phyloP scores from a whole-genome alignment of 2,329 filamentous ascomycete genomes.

The Fusarium anguioides region DNA sequence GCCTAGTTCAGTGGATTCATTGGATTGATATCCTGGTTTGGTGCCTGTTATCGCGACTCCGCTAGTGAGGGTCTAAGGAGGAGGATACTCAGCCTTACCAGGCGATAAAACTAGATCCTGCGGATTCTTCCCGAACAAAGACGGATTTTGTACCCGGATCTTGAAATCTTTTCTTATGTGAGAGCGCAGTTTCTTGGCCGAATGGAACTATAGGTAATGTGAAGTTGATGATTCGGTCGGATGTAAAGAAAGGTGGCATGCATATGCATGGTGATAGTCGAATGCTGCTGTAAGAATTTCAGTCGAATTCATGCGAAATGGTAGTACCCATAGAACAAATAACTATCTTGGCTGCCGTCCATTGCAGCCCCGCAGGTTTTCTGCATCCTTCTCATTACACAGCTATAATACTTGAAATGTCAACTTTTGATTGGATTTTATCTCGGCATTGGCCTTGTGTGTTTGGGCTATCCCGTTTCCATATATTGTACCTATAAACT shows the following conservation, averaged over 20 bases:
- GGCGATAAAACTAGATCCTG: neutral
- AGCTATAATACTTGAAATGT: neutral
- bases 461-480: neutral
- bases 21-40: neutral
- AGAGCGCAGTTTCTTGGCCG: neutral
- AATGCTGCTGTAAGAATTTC: neutral
- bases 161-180: neutral
- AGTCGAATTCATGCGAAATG: neutral
- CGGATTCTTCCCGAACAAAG: neutral
- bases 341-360: fast-evolving
- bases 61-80: too few species aligned
- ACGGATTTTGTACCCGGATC: fast-evolving
- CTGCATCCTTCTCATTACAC: too few species aligned
- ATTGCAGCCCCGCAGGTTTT: too few species aligned
- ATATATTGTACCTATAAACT: neutral
- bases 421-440: neutral
- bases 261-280: neutral
- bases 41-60: neutral
- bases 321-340: neutral
- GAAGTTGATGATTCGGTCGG: neutral
- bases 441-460: neutral
- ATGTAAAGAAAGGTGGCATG: neutral
- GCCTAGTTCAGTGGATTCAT: neutral
- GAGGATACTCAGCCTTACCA: too few species aligned
- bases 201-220: neutral